Evolutionary conservation across 2,329 filamentous ascomycete genomes (phyloP), one percentile per base, ranked within the genome.

Genomic region (Trichoderma guizhouense): DNA sequence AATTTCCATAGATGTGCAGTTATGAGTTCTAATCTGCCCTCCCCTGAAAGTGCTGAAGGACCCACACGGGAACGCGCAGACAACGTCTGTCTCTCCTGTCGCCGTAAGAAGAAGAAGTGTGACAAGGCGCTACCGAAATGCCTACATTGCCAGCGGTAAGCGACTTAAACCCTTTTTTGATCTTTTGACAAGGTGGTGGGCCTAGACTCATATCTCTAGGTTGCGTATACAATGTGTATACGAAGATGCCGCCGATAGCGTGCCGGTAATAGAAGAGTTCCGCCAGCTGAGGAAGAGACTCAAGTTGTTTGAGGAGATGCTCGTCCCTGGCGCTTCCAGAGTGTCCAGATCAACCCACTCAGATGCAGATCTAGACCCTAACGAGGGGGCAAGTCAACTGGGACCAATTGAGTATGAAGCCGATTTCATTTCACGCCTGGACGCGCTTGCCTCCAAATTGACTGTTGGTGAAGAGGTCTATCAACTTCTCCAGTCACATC

Each of bases 71-170:
- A 34, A 7, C 62, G 69, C 24, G 69, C 69, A 11, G 64, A 60
- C 51, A 71, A 71, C 14, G 69, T 71, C 34, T 71, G 69, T 55
- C n/a, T 71, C 26, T 47, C 64, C 2, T 71, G 69, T 28, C 51
- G 63, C n/a, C 65, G 63, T 36, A 67, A 66, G 36, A 71, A 71
- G 21, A 71, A 62, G 63, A 71, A 68, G 18, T 71, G 69, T 8
- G 69, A 68, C 63, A 71, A 71, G 28, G 53, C 62, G 36, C 63
- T 71, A 7, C 69, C 63, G 7, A n/a, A 15, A 14, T 71, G 69
- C 39, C 63, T 60, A 21, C 69, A 71, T 4, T 71, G 69, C 30
- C 51, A 60, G 36, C 60, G 24, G 69, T 71, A 39, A 68, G 69
- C 60, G 2, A 11, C 36, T 55, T 18, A 9, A 18, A 1, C 7